Evolutionary conservation across 176 grass and related monocot species (phyloP), one percentile per base, ranked within the genome.

Genomic region (Carex pumila): DNA sequence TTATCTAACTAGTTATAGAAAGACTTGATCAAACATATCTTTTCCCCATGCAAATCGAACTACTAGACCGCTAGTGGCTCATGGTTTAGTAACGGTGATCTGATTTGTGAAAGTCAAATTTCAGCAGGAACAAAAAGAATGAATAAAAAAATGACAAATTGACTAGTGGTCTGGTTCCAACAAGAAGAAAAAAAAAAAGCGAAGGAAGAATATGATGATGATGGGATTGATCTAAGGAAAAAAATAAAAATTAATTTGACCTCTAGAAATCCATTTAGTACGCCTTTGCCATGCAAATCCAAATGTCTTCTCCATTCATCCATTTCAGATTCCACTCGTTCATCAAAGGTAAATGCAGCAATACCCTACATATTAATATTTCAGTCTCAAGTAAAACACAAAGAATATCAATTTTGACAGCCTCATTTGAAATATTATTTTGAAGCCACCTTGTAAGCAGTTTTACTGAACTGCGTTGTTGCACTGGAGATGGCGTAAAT

Each of bases 391-490:
- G 6, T 32, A 60, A 69, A 8, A 49, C 15, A 32, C 37, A 64
- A 69, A 60, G 79, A 87, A 78, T 55, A 43, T 17, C 36, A 81
- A 82, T 34, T 72, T 61, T 86, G 74, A 55, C 9, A 56, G 55
- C 54, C 34, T 11, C 14, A 70, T 58, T 83, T 71, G 30, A 87
- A 73, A 64, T 67, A 39, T 47, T 71, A 14, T 63, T 45, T 61
- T 18, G 53, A 84, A 54, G 32, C 63, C 57, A 98, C 95, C 91
- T 98, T 98, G 72, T 98, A 92, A 84, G 95, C 95, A 89, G 91
- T 92, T 94, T 98, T 98, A 89, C 91, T 98, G 47, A 94, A 98
- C 76, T 98, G 95, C 70, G 89, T 94, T 78, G 95, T 98, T 76
- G 92, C 91, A 25, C 91, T 98, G 76, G 92, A 94, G 73, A 98